phyloP scores from a whole-genome alignment of 2,329 filamentous ascomycete species.

The Colletotrichum sp. region DNA sequence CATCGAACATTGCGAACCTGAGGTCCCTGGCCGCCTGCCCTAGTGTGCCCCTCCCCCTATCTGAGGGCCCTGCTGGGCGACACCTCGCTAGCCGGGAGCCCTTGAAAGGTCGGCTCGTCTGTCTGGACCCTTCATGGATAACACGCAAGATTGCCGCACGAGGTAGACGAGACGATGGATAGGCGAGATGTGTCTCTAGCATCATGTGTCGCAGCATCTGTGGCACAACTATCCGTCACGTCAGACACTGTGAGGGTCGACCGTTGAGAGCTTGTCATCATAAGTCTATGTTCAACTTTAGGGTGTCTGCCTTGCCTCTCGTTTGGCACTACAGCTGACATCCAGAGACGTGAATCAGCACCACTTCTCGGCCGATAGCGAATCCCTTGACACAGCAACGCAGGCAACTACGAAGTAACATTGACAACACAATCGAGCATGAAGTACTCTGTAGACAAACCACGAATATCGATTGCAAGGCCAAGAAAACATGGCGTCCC shows the following conservation, averaged over 20 bases:
- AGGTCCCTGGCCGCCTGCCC: not conserved
- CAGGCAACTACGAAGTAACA: not conserved
- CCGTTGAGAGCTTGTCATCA: not conserved
- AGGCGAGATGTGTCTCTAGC: constrained; percentile 3
- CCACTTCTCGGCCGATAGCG: not conserved
- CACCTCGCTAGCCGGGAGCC: constrained; percentile 15
- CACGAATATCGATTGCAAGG: not conserved
- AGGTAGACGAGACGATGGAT: constrained; percentile 5
- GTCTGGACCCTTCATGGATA: constrained; percentile 16
- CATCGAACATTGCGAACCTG: constrained; percentile 6
- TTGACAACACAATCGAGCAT: not conserved
- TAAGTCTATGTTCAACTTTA: not conserved
- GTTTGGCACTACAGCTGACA: not conserved
- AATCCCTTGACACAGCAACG: not conserved
- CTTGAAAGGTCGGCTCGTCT: constrained; percentile 4
- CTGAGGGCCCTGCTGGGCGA: constrained; percentile 9
- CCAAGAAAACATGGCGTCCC: not conserved
- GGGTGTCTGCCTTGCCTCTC: not conserved
- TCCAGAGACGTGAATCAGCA: not conserved
- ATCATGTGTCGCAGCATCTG: not conserved
- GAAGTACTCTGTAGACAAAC: not conserved
- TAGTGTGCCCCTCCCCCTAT: constrained; percentile 20
- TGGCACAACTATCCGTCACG: not conserved
- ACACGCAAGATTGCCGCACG: constrained; percentile 15
- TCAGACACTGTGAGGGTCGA: not conserved